These are phyloP conservation scores for Quercus robur DNA, from an alignment of 306 rosid species.

Conservation along the genomic window DNA sequence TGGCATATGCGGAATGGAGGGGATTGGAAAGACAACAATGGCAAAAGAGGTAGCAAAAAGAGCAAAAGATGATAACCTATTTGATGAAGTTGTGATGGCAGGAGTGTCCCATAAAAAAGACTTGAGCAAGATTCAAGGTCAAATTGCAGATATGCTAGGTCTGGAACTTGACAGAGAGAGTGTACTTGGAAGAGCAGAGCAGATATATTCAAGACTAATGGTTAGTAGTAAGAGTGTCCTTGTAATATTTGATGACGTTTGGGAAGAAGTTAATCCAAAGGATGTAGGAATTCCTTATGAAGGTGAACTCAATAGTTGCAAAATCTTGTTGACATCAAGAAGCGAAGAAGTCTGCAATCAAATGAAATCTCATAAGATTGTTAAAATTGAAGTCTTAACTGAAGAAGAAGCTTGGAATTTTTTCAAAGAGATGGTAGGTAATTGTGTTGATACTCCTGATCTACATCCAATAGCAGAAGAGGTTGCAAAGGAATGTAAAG, in stretches of 20 bases:
- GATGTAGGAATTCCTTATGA: slow-evolving; percentile 23
- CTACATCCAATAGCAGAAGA: no score
- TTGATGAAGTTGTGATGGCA: slow-evolving; percentile 5
- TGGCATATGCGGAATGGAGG: slow-evolving; percentile 28
- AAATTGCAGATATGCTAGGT: slow-evolving; percentile 18
- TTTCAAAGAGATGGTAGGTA: no score
- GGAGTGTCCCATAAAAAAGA: slow-evolving; percentile 20
- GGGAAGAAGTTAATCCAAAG: slow-evolving; percentile 28
- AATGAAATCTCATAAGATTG: no score
- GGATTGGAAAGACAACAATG: slow-evolving; percentile 29
- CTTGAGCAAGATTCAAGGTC: slow-evolving; percentile 15
- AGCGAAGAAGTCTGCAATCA: no score
- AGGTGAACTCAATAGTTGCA: not conserved
- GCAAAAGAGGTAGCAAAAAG: slow-evolving; percentile 12
- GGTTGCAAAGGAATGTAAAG: no score
- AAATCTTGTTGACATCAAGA: no score
- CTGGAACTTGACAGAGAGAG: slow-evolving; percentile 10
- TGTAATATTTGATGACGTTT: slow-evolving; percentile 39
- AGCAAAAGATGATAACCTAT: no score
- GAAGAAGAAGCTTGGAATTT: no score
- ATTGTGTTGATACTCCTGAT: no score
- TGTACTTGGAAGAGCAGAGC: not conserved
- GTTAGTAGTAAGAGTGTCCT: not conserved
- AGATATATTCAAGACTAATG: slow-evolving; percentile 1
- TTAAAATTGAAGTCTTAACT: no score